These are phyloP conservation scores for Hortaea werneckii DNA, from an alignment of 2,329 filamentous ascomycete species.

Conservation along the genomic window DNA sequence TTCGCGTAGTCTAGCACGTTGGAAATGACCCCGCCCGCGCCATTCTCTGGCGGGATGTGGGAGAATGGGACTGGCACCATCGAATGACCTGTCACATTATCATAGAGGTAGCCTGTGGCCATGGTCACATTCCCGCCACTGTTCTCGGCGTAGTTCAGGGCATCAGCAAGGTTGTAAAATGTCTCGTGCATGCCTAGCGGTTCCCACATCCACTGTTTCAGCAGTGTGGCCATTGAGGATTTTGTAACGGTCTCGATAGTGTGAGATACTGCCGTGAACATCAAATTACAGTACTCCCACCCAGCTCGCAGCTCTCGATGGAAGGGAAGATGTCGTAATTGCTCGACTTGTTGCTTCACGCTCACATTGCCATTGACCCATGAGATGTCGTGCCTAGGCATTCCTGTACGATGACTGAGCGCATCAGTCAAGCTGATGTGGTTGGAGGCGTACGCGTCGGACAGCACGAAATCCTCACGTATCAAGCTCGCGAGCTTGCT, in stretches of 20 bases:
- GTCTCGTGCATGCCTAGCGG: slow-evolving; percentile 34
- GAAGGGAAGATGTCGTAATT: slow-evolving; percentile 33
- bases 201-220: slow-evolving; percentile 28
- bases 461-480: slow-evolving; percentile 26
- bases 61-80: slow-evolving; percentile 6
- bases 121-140: slow-evolving; percentile 3
- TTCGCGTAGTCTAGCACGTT: slow-evolving; percentile 42
- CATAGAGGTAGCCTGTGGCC: slow-evolving; percentile 16
- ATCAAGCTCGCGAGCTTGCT: slow-evolving; percentile 28
- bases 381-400: slow-evolving; percentile 23
- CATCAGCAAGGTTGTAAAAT: slow-evolving; percentile 27
- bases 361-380: slow-evolving; percentile 14
- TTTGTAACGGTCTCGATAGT: slow-evolving; percentile 35
- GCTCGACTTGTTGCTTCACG: slow-evolving; percentile 29
- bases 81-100: slow-evolving; percentile 4
- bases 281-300: slow-evolving; percentile 44
- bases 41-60: slow-evolving; percentile 9
- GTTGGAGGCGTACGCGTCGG: slow-evolving; percentile 19
- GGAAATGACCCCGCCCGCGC: slow-evolving; percentile 28
- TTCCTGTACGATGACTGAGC: slow-evolving; percentile 27
- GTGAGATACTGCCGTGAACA: slow-evolving; percentile 41
- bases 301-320: slow-evolving; percentile 31
- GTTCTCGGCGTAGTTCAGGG: slow-evolving; percentile 10
- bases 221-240: slow-evolving; percentile 21
- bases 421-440: slow-evolving; percentile 26